Evolutionary conservation across 345 rosid species (phyloP), one percentile per base, ranked within the genome.

Genomic region (Odontarrhena argentea): DNA sequence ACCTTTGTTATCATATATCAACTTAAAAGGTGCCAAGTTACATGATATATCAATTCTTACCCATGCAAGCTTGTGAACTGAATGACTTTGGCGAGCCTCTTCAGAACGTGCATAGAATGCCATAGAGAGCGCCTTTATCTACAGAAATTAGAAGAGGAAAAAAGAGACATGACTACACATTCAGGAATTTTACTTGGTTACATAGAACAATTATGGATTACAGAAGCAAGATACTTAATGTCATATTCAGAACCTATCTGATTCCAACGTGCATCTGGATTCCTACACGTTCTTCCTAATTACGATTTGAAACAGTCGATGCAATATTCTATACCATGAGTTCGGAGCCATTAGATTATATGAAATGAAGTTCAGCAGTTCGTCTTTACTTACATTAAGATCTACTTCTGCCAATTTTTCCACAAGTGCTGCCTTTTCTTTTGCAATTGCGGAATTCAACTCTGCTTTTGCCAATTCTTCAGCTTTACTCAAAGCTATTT

Each of bases 81-180:
- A 91, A 81, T 91, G 89, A 76, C 84, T 88, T 76, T 84, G 86
- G 38, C 89, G 91, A 55, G 96, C 89, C 79, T 88, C 97, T 80
- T 91, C 96, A 57, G 96, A 91, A 65, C 91, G 86, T 1, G 96
- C 99, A 77, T 84, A 91, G 79, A 94, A 94, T 66, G 99, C 97
- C 96, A 88, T 83, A 76, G 89, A 81, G 73, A 94, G 74, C 34
- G 96, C 95, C 65, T 87, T 82, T 78, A 94, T 87, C 97, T 94
- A 65, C 69, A 70, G 55, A 78, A 57, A 65, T 24, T 42, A 49
- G 0, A 49, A 32, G 34, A 32, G 60, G 47, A 28, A 36, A 36
- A 7, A 54, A 63, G 43, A 56, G 37, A 40, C 34, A 42, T 6
- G 18, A 15, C 13, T 35, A 22, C 25, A 51, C 60, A 65, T 43